A percentile compares a stretch with the other conserved stretches of the same genome.
These are phyloP conservation scores for Yarrowia bubula DNA, from an alignment of 805 yeast species.

Conservation along the genomic window DNA sequence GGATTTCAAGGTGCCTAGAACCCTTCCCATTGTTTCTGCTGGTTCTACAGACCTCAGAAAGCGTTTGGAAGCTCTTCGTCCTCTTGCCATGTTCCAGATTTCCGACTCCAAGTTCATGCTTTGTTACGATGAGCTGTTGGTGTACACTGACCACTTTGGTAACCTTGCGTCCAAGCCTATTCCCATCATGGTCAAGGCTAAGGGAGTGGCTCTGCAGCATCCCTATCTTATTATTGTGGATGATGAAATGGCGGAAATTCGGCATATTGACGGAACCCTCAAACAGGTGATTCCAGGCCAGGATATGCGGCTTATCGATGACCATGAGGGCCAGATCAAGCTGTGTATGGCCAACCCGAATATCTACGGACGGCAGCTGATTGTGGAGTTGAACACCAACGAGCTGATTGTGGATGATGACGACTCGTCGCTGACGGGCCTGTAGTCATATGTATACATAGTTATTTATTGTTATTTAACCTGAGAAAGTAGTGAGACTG, in stretches of 20 bases:
- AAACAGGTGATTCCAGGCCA: conserved; percentile 72
- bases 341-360: conserved; percentile 64
- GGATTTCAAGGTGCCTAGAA: conserved; percentile 54
- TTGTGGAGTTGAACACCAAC: conserved; percentile 44
- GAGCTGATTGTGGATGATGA: conserved; percentile 37
- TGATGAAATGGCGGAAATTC: conserved; percentile 67
- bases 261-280: conserved; percentile 49
- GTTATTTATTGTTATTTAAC: conserved; percentile 11
- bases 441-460: conserved; percentile 7
- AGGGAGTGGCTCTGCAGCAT: conserved; percentile 44
- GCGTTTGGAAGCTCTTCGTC: conserved; percentile 45
- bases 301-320: conserved; percentile 52
- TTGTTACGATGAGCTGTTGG: conserved; percentile 69
- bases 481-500: not conserved
- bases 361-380: conserved; percentile 58
- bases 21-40: conserved; percentile 50
- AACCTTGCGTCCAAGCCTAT: conserved; percentile 44
- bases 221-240: conserved; percentile 55
- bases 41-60: conserved; percentile 38
- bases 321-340: conserved; percentile 42
- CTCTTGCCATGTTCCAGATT: conserved; percentile 65
- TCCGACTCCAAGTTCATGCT: conserved; percentile 53
- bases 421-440: conserved; percentile 22
- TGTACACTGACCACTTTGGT: conserved; percentile 57
- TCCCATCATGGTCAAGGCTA: conserved; percentile 42